Conservation (phyloP, 495 filamentous ascomycete genomes). For the Tuber borchii region DNA sequence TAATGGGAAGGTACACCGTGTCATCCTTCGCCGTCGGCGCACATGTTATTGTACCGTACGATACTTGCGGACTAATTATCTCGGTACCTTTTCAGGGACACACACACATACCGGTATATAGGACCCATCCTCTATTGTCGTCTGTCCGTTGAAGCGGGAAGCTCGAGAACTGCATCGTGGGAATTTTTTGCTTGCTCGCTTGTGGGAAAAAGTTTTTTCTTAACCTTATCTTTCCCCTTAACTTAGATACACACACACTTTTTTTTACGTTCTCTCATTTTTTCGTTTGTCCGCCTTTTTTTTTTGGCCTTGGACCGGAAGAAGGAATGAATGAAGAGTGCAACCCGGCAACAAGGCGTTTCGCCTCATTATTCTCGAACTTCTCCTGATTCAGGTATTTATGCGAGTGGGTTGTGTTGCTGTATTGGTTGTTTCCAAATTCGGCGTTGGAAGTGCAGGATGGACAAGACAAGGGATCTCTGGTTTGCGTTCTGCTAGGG, state of each 20-base stretch:
- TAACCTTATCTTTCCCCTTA: not conserved
- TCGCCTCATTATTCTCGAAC: constrained; percentile 26
- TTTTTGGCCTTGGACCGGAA: not conserved
- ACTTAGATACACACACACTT: not conserved
- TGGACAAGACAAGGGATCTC: not conserved
- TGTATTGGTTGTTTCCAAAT: not conserved
- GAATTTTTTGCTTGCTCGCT: not conserved
- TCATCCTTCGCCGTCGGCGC: not conserved
- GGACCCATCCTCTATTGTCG: not conserved
- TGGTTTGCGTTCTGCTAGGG: not conserved
- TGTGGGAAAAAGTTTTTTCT: not conserved
- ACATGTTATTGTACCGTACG: not conserved
- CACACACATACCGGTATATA: not conserved
- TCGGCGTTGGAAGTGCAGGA: not conserved
- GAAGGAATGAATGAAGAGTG: not conserved
- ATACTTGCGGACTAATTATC: not conserved
- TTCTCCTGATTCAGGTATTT: constrained; percentile 23
- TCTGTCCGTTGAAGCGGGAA: not conserved
- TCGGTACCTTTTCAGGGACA: not conserved
- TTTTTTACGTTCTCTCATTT: not conserved
- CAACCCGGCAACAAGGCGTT: constrained; percentile 21
- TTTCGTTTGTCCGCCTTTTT: not conserved
- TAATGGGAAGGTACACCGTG: not conserved
- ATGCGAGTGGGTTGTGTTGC: constrained; percentile 14
- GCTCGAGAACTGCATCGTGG: not conserved